A percentile compares a stretch with the other conserved stretches of the same genome.
phyloP scores from a whole-genome alignment of 148 eudicot species.

The Amaranthus hypochondriacus region DNA sequence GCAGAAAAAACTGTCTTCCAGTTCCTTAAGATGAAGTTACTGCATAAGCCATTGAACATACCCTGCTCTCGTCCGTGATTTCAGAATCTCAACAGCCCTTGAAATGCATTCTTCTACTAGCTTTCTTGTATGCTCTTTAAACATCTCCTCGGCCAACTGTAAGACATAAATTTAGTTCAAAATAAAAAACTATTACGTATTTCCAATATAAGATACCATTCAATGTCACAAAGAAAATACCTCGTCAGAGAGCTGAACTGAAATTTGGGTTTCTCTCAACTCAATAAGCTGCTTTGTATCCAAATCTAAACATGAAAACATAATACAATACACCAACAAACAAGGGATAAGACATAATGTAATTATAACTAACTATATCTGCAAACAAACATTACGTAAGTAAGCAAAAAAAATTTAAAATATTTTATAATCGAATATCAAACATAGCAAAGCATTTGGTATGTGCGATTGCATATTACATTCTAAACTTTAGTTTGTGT shows the following conservation, averaged over 20 bases:
- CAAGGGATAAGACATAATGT: not conserved
- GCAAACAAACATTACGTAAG: too few relatives aligned
- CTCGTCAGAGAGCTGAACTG: constrained; percentile 82
- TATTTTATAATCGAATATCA: too few relatives aligned
- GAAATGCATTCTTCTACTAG: constrained; percentile 75
- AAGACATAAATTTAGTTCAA: constrained; percentile 18
- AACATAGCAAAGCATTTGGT: too few relatives aligned
- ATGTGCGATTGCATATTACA: too few relatives aligned
- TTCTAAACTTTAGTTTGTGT: too few relatives aligned
- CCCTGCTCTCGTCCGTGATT: constrained; percentile 67
- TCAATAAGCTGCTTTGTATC: constrained; percentile 55
- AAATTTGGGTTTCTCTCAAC: constrained; percentile 71
- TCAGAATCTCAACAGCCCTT: constrained; percentile 49
- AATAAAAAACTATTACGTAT: constrained; percentile 2
- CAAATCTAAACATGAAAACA: constrained; percentile 39
- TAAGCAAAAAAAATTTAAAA: too few relatives aligned
- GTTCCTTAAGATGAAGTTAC: constrained; percentile 1
- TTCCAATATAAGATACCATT: constrained; percentile 3
- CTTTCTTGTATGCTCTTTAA: constrained; percentile 69
- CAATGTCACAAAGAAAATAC: constrained; percentile 31
- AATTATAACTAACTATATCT: too few relatives aligned
- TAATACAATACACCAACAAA: not conserved
- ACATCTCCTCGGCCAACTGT: constrained; percentile 84
- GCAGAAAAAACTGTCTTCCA: not conserved
- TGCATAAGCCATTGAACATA: constrained; percentile 31